Conservation (phyloP, 148 eudicot species). For the Hydrangea macrophylla region DNA sequence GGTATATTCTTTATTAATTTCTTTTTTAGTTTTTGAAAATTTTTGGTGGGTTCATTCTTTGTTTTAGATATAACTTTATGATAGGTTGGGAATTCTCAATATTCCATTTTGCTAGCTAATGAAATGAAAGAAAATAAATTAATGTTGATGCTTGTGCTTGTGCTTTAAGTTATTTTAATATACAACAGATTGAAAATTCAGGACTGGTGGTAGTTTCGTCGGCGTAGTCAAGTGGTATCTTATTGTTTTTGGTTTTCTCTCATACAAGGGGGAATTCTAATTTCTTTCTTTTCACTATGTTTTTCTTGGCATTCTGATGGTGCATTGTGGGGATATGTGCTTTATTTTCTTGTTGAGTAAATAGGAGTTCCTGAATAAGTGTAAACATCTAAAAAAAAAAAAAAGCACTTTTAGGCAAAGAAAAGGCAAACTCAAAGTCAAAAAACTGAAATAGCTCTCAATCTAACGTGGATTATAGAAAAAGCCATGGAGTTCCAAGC, state of each 20-base stretch:
- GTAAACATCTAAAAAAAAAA: not conserved
- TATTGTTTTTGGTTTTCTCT: not conserved
- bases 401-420: not conserved
- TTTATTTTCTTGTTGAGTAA: not conserved
- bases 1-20: conserved; percentile 22
- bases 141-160: not conserved
- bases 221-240: not conserved
- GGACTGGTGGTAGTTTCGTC: not conserved
- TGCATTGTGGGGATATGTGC: not conserved
- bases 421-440: not conserved
- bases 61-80: not conserved
- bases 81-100: not conserved
- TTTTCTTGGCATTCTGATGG: not conserved
- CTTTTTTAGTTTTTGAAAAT: not conserved
- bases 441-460: too few species aligned
- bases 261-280: not conserved
- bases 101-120: not conserved
- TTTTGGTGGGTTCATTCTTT: not conserved
- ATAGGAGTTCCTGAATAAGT: too few species aligned
- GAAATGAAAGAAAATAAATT: not conserved
- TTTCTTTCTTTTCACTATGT: not conserved
- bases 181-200: conserved; percentile 3
- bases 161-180: not conserved
- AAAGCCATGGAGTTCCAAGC: not conserved
- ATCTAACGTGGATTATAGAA: not conserved